phyloP scores from a whole-genome alignment of 192 early-diverging fungal species.

The Linnemannia zychae region DNA sequence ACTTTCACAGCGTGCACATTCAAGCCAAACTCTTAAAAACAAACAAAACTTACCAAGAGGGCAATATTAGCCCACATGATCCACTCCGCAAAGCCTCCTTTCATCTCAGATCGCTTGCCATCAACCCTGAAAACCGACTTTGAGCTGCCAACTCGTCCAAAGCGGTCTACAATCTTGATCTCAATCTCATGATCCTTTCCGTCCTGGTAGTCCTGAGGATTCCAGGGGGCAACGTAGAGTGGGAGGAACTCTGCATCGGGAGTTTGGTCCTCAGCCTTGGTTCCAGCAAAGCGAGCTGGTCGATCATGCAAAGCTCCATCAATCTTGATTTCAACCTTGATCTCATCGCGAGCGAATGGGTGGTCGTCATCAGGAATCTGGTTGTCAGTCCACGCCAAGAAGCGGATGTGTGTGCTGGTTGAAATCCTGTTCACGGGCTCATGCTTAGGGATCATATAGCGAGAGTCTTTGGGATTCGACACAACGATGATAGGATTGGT shows the following conservation, averaged over 20 bases:
- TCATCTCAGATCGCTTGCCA: conserved; percentile 66
- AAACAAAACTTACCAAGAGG: conserved; percentile 60
- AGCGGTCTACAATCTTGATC: conserved; percentile 71
- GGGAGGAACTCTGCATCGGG: conserved; percentile 66
- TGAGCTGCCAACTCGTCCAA: conserved; percentile 62
- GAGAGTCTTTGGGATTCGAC: conserved; percentile 91
- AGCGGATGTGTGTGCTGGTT: conserved; percentile 78
- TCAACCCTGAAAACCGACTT: conserved; percentile 78
- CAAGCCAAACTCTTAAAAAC: background rate
- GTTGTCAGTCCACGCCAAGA: conserved; percentile 77
- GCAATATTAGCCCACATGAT: conserved; percentile 75
- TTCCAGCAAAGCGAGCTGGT: conserved; percentile 62
- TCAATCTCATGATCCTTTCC: conserved; percentile 71
- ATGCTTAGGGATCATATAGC: conserved; percentile 75
- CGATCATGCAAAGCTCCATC: conserved; percentile 64
- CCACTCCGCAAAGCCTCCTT: conserved; percentile 79
- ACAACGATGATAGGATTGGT: conserved; percentile 80
- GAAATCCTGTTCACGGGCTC: conserved; percentile 79
- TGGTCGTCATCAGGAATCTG: conserved; percentile 40
- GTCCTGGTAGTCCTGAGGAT: conserved; percentile 77
- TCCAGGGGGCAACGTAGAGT: conserved; percentile 82
- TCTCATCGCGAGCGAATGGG: conserved; percentile 34
- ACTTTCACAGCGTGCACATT: no score
- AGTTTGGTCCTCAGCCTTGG: conserved; percentile 44
- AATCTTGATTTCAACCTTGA: conserved; percentile 63